Evolutionary conservation across 2,329 filamentous ascomycete species (phyloP).

Genomic region (Grosmannia huntii): DNA sequence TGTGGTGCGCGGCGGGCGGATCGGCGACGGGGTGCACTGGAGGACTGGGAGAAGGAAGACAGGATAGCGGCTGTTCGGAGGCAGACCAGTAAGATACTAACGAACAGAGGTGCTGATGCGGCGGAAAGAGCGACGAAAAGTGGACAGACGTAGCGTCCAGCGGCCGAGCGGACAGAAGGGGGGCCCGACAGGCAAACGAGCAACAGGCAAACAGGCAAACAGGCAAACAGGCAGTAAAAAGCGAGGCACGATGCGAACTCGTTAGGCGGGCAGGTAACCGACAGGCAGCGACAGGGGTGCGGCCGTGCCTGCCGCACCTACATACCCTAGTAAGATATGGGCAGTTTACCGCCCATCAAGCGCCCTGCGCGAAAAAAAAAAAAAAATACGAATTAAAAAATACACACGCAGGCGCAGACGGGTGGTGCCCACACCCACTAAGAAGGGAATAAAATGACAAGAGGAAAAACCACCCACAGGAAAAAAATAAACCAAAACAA

Average conservation of each 20-base stretch:
- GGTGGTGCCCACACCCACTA: slow-evolving; percentile 4
- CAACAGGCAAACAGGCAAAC: not conserved
- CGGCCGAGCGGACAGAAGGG: not conserved
- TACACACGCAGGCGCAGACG: not conserved
- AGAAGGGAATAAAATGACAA: not conserved
- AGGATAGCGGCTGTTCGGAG: too few relatives aligned
- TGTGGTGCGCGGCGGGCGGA: too few relatives aligned
- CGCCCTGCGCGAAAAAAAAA: slow-evolving; percentile 1
- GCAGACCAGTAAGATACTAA: too few relatives aligned
- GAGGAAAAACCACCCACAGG: not conserved
- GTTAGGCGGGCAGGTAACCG: not conserved
- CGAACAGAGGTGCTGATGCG: not conserved
- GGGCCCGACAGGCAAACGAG: not conserved
- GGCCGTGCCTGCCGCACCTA: not conserved
- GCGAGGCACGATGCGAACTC: not conserved
- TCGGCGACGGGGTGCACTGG: too few relatives aligned
- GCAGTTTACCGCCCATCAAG: not conserved
- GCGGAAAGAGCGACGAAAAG: not conserved
- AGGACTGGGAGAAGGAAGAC: too few relatives aligned
- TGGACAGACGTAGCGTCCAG: not conserved
- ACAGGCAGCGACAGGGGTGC: not conserved
- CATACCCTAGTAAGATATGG: not conserved
- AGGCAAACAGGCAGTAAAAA: not conserved
- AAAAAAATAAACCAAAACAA: slow-evolving; percentile 7
- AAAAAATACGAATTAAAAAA: not conserved